Conservation (phyloP, 257 asterid species). For the Mitragyna speciosa region DNA sequence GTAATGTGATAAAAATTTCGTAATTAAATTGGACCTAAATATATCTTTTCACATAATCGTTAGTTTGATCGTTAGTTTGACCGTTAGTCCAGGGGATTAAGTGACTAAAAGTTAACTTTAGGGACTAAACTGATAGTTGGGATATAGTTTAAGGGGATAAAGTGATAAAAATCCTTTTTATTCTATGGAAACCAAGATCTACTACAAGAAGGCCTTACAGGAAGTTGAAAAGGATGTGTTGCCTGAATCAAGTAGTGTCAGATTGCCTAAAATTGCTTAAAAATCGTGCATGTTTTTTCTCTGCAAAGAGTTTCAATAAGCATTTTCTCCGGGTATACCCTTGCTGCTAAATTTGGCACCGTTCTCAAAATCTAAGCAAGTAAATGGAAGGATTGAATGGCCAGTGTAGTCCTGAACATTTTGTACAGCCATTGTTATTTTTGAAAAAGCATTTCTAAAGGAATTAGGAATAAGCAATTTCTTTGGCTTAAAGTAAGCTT, state of each 20-base stretch:
- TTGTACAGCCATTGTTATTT: no score
- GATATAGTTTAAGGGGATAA: no score
- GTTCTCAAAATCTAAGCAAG: neutral
- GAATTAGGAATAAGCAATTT: neutral
- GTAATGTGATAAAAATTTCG: no score
- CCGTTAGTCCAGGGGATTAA: no score
- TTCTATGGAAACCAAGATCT: neutral
- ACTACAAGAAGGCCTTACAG: neutral
- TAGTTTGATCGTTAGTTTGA: no score
- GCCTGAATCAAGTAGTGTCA: neutral
- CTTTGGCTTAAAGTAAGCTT: neutral
- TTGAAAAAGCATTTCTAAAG: no score
- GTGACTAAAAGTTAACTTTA: no score
- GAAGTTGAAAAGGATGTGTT: neutral
- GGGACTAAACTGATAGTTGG: no score
- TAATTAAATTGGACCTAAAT: no score
- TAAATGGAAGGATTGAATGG: neutral
- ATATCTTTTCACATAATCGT: no score
- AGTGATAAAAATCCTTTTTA: no score
- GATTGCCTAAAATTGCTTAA: neutral
- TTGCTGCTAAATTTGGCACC: neutral
- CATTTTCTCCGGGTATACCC: neutral
- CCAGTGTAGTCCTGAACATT: neutral
- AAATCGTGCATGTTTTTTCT: neutral
- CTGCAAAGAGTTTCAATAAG: no score